Percentiles rank a stretch among this genome's conserved stretches.
Evolutionary conservation across 768 basidiomycete genomes (phyloP).

Genomic region (Pulveroboletus frians): DNA sequence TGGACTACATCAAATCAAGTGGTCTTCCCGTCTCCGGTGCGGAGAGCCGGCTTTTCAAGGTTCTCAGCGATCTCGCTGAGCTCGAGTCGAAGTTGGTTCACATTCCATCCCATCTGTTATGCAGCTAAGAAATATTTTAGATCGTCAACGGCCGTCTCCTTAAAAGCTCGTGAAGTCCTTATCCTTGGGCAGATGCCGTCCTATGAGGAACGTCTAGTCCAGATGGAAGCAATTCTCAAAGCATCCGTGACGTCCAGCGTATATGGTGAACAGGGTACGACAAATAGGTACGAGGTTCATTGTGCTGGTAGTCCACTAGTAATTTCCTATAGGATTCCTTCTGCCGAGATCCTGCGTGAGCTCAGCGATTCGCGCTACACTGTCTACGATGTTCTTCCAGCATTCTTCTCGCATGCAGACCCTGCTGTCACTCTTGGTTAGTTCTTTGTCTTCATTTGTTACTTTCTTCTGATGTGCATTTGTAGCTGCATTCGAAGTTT

Average conservation of each 20-base stretch:
- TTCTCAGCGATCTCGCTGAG: slow-evolving; percentile 74
- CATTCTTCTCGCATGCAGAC: slow-evolving; percentile 89
- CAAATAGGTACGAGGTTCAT: slow-evolving; percentile 45
- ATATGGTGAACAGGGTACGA: slow-evolving; percentile 78
- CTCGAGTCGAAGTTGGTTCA: slow-evolving; percentile 78
- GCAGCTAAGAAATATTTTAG: slow-evolving; percentile 33
- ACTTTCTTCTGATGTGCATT: neutral
- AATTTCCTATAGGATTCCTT: slow-evolving; percentile 57
- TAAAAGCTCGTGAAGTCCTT: slow-evolving; percentile 96
- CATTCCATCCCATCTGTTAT: neutral
- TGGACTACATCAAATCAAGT: slow-evolving; percentile 86
- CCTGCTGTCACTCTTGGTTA: slow-evolving; percentile 77
- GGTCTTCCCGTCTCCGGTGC: slow-evolving; percentile 69
- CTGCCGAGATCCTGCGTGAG: slow-evolving; percentile 83
- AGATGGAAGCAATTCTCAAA: slow-evolving; percentile 93
- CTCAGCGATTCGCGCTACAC: slow-evolving; percentile 95
- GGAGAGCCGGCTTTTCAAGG: slow-evolving; percentile 70
- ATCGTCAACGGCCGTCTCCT: slow-evolving; percentile 84
- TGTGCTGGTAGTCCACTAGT: neutral
- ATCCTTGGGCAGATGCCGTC: slow-evolving; percentile 96
- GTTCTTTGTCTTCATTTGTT: slow-evolving; percentile 20
- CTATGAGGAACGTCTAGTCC: slow-evolving; percentile 86
- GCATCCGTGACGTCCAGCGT: slow-evolving; percentile 80
- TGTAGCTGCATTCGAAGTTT: slow-evolving; percentile 90
- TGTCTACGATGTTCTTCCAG: slow-evolving; percentile 93